These are phyloP conservation scores for Fusarium sp. DNA, from an alignment of 2,329 filamentous ascomycete species.

Conservation along the genomic window DNA sequence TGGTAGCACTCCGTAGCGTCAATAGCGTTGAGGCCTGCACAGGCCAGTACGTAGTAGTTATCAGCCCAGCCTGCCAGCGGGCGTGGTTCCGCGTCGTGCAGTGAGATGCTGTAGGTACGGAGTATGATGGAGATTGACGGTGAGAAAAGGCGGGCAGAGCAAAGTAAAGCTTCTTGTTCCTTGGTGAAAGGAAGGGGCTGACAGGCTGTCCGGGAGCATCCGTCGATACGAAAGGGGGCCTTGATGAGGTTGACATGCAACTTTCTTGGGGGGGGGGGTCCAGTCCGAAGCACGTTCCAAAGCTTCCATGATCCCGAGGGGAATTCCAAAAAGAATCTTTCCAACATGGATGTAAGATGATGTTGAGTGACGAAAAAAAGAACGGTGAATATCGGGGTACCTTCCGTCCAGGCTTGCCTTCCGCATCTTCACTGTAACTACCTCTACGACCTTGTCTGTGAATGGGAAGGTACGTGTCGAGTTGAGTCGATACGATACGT, in stretches of 20 bases:
- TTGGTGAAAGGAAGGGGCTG: neutral
- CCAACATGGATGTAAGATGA: constrained; percentile 1
- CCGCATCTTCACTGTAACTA: neutral
- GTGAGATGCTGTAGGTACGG: neutral
- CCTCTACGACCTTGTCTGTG: neutral
- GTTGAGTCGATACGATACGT: constrained; percentile 31
- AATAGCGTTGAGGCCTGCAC: constrained; percentile 26
- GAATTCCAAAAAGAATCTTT: neutral
- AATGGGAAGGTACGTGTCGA: constrained; percentile 34
- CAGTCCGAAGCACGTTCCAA: neutral
- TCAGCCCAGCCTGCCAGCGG: constrained; percentile 26
- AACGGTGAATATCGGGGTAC: constrained; percentile 8
- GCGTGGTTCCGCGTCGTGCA: constrained; percentile 29
- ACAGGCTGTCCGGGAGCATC: neutral
- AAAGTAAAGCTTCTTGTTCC: neutral
- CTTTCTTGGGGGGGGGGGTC: neutral
- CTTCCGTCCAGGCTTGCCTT: constrained; percentile 12
- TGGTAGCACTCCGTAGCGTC: constrained; percentile 17
- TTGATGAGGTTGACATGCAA: neutral
- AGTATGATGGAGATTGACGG: neutral
- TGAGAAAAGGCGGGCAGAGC: neutral
- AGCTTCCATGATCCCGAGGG: neutral
- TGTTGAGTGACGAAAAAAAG: constrained; percentile 6
- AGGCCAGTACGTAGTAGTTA: constrained; percentile 4
- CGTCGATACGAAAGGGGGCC: neutral